Percentiles rank a stretch among this genome's conserved stretches.
These are phyloP conservation scores for Arthrobotrys sphaeroides DNA, from an alignment of 2,329 filamentous ascomycete species.

Conservation along the genomic window DNA sequence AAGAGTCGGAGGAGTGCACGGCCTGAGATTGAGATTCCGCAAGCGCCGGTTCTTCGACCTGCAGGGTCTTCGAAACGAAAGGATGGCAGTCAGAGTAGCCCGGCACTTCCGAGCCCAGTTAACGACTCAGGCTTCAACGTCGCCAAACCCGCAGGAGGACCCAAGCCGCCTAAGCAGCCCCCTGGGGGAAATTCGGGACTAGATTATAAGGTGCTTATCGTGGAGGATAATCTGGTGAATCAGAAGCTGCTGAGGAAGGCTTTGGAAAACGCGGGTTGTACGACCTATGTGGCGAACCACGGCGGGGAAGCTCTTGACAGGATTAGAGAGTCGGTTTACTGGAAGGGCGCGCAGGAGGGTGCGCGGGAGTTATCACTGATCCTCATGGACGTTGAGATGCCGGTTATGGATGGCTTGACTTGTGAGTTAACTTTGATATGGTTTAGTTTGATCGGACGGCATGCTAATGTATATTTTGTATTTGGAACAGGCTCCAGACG, in stretches of 20 bases:
- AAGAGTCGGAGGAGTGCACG: slow-evolving; percentile 70
- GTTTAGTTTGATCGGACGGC: slow-evolving; percentile 9
- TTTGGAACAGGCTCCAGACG: slow-evolving; percentile 27
- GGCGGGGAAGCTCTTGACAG: slow-evolving; percentile 71
- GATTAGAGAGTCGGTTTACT: slow-evolving; percentile 67
- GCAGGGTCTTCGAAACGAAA: slow-evolving; percentile 14
- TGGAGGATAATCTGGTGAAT: slow-evolving; percentile 64
- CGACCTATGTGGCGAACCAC: slow-evolving; percentile 72
- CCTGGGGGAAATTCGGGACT: slow-evolving; percentile 16
- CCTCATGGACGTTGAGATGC: slow-evolving; percentile 64
- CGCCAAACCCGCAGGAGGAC: not conserved
- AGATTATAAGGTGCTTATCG: slow-evolving; percentile 60
- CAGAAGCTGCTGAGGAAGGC: slow-evolving; percentile 61
- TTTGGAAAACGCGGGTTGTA: slow-evolving; percentile 63
- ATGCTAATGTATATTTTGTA: not conserved
- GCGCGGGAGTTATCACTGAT: slow-evolving; percentile 35
- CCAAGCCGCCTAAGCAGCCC: not conserved
- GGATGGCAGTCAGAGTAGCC: not conserved
- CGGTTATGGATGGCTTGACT: slow-evolving; percentile 65
- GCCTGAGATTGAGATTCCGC: slow-evolving; percentile 54
- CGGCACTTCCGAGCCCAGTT: not conserved
- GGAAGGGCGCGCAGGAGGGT: slow-evolving; percentile 52
- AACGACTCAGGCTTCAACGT: slow-evolving; percentile 3
- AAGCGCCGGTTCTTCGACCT: slow-evolving; percentile 32
- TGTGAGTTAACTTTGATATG: slow-evolving; percentile 59